Evolutionary conservation across 331 rosid genomes (phyloP).

Genomic region (Malus hybrid): DNA sequence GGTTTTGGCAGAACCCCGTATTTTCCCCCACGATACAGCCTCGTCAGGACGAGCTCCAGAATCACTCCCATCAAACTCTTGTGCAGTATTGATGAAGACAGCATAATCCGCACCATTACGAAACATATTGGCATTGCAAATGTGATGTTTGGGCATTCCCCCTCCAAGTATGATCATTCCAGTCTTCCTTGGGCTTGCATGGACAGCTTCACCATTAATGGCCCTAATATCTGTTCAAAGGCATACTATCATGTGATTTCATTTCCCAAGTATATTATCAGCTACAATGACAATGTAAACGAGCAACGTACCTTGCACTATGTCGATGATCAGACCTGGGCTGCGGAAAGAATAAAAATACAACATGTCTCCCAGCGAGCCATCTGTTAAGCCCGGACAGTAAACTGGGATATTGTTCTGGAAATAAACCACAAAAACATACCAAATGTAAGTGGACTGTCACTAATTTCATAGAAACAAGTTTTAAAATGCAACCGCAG

Average conservation of each 20-base stretch:
- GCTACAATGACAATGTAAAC: neutral
- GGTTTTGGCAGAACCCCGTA: conserved; percentile 72
- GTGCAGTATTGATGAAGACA: conserved; percentile 84
- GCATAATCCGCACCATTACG: conserved; percentile 96
- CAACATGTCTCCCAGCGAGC: conserved; percentile 92
- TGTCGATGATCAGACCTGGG: conserved; percentile 74
- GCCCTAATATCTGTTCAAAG: conserved; percentile 75
- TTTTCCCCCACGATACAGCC: conserved; percentile 92
- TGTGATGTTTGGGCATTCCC: conserved; percentile 94
- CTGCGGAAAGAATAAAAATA: conserved; percentile 77
- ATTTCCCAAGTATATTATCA: neutral
- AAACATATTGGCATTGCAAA: conserved; percentile 99
- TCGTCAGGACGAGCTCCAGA: conserved; percentile 95
- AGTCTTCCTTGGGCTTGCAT: conserved; percentile 79
- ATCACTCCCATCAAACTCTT: conserved; percentile 93
- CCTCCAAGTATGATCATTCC: conserved; percentile 92
- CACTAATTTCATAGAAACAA: too few relatives aligned
- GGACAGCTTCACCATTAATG: conserved; percentile 88
- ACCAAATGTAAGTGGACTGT: too few relatives aligned
- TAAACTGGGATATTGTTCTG: conserved; percentile 88
- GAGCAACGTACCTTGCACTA: conserved; percentile 59
- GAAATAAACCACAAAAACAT: conserved; percentile 3
- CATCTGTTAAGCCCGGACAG: conserved; percentile 90
- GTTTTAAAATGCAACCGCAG: too few relatives aligned
- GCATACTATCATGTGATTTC: conserved; percentile 9